phyloP scores from a whole-genome alignment of 805 yeast genomes.

The Isabelozyma gotoi region DNA sequence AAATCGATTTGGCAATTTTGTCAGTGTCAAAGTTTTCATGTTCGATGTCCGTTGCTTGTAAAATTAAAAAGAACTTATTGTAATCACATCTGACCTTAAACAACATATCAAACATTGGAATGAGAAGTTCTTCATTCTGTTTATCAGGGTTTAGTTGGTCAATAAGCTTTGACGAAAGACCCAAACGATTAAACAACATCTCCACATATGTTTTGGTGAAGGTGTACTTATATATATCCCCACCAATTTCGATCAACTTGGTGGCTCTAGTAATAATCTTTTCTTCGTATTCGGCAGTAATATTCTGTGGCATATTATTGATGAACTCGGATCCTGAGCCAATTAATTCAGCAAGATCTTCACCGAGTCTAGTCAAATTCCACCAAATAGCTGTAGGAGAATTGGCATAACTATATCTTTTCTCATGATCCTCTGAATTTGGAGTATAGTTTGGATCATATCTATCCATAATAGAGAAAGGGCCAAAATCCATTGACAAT shows the following conservation, averaged over 20 bases:
- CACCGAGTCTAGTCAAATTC: conserved; percentile 85
- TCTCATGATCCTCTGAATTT: conserved; percentile 77
- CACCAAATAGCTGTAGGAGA: conserved; percentile 91
- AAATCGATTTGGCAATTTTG: conserved; percentile 15
- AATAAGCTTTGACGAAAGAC: conserved; percentile 47
- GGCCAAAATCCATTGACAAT: conserved; percentile 89
- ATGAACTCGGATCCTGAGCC: conserved; percentile 65
- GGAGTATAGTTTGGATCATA: conserved; percentile 84
- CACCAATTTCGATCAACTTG: conserved; percentile 59
- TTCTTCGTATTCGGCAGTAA: conserved; percentile 50
- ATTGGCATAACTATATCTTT: conserved; percentile 77
- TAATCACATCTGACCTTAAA: conserved; percentile 68
- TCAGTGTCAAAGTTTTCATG: conserved; percentile 9
- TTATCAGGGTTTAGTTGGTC: conserved; percentile 33
- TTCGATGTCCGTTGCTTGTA: conserved; percentile 50
- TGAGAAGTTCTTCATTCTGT: conserved; percentile 45
- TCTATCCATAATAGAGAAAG: conserved; percentile 86
- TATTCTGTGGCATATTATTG: conserved; percentile 42
- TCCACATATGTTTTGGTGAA: conserved; percentile 60
- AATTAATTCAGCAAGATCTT: conserved; percentile 74
- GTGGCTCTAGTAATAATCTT: conserved; percentile 61
- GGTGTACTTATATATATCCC: conserved; percentile 61
- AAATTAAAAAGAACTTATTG: conserved; percentile 69
- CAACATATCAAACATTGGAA: conserved; percentile 62
- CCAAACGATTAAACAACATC: conserved; percentile 65